Percentiles rank a stretch among this genome's conserved stretches.
phyloP scores from a whole-genome alignment of 371 early-diverging fungal genomes.

The Rhizopus delemar region DNA sequence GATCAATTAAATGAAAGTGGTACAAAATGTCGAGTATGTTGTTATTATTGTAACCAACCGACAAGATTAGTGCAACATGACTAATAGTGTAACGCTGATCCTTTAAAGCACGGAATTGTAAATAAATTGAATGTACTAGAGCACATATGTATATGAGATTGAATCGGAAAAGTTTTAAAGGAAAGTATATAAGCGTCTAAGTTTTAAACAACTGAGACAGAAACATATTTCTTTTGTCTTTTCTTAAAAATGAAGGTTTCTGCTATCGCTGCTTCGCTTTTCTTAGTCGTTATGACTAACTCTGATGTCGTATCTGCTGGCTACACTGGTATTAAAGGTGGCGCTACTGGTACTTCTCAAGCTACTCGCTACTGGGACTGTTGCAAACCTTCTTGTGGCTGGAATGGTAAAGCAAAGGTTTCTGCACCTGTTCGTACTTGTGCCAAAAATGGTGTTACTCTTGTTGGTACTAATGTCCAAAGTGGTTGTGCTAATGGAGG shows the following conservation, averaged over 20 bases:
- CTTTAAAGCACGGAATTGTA: too few species aligned
- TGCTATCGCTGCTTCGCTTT: neutral
- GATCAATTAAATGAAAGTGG: too few species aligned
- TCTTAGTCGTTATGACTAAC: neutral
- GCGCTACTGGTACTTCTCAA: conserved; percentile 27
- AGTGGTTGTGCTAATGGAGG: conserved; percentile 43
- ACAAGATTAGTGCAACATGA: too few species aligned
- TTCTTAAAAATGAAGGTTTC: neutral
- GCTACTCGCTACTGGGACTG: conserved; percentile 53
- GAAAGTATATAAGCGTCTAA: conserved; percentile 1
- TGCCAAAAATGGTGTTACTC: conserved; percentile 31
- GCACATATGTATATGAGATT: too few species aligned
- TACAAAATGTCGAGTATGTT: too few species aligned
- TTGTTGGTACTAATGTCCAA: conserved; percentile 22
- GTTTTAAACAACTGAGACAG: neutral
- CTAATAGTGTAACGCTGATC: too few species aligned
- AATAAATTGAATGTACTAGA: too few species aligned
- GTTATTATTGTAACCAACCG: too few species aligned
- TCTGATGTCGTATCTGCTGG: conserved; percentile 3
- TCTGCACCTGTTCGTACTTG: conserved; percentile 33
- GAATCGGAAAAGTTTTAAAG: neutral
- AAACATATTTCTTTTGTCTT: neutral
- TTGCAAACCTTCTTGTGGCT: conserved; percentile 46
- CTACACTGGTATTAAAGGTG: conserved; percentile 19
- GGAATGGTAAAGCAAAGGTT: conserved; percentile 41